Evolutionary conservation across 2,329 filamentous ascomycete genomes (phyloP), one percentile per base, ranked within the genome.

Genomic region (Aspergillus piperis): DNA sequence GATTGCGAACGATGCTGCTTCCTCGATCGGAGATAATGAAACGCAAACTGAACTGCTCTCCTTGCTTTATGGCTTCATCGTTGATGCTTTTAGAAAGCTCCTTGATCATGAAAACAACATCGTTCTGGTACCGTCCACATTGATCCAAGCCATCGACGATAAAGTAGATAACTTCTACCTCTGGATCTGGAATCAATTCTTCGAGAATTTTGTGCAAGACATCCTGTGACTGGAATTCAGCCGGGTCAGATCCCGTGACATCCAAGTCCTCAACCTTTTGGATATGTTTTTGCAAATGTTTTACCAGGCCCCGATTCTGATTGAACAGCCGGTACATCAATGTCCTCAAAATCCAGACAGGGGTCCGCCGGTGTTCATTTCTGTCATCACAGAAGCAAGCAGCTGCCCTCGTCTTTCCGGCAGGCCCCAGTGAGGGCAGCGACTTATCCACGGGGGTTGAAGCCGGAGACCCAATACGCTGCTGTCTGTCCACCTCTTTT

Each of bases 351-450:
- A 56, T 44, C 53, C 53, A 56, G 8, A 56, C 38, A 15, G 39
- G 53, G 1, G 53, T 32, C 10, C 21, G 39, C 13, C 53, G 53
- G 8, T 48, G 38, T 11, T 44, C 39, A 8, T 56, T 44, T 5
- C 36, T 56, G 11, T 50, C 47, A 17, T 56, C 53, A 21, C 53
- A 56, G 11, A 56, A 56, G 21, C 53, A 47, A 17, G 39, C 41
- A 8, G 23, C 53, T 8, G 41, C 53, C 8, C 48, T 56, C 2
- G 41, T 44, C n/a, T 56, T 56, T 8, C 53, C 53, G 11, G 38
- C 8, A 6, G 21, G 25, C 4, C 53, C 53, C 5, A 30, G 27
- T 30, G 27, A 30, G 27, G 8, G 27, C 8, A 30, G 27, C 27
- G 7, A 1, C 1, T 10, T 30, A 3, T 30, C 1, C 27, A 30